These are phyloP conservation scores for Oryza australiensis DNA, from an alignment of 176 grass and related monocot genomes.

Conservation along the genomic window DNA sequence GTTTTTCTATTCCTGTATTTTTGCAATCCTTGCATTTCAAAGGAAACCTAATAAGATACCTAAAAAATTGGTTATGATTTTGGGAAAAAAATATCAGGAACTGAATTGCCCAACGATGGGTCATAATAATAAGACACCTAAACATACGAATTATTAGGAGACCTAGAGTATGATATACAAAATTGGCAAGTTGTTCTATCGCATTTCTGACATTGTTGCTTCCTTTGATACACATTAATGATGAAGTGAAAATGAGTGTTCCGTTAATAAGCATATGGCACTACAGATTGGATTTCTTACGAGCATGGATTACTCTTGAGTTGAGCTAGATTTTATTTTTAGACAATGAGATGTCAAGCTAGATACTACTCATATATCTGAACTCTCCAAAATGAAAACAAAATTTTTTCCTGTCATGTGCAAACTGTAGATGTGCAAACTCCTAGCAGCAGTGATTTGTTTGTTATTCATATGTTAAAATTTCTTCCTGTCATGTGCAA, in stretches of 20 bases:
- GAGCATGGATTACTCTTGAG: constrained; percentile 11
- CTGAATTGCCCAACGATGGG: neutral
- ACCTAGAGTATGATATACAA: neutral
- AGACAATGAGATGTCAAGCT: neutral
- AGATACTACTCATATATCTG: constrained; percentile 8
- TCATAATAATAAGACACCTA: neutral
- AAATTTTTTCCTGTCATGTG: too few relatives aligned
- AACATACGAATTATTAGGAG: constrained; percentile 19
- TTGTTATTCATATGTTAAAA: too few relatives aligned
- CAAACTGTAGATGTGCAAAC: too few relatives aligned
- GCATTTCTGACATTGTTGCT: constrained; percentile 43
- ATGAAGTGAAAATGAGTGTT: constrained; percentile 40
- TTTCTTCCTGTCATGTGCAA: too few relatives aligned
- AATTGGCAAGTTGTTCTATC: constrained; percentile 4
- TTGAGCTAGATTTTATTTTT: neutral
- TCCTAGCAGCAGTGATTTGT: too few relatives aligned
- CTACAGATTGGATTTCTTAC: constrained; percentile 28
- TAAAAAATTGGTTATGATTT: constrained; percentile 14
- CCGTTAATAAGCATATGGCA: constrained; percentile 4
- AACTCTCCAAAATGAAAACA: too few relatives aligned
- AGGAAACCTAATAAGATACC: too few relatives aligned
- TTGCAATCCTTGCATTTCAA: too few relatives aligned
- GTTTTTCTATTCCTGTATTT: too few relatives aligned
- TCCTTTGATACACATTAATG: constrained; percentile 45
- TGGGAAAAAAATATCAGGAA: neutral